A percentile compares a stretch with the other conserved stretches of the same genome.
Evolutionary conservation across 179 eudicot species (phyloP).

Genomic region (Gypsophila paniculata): DNA sequence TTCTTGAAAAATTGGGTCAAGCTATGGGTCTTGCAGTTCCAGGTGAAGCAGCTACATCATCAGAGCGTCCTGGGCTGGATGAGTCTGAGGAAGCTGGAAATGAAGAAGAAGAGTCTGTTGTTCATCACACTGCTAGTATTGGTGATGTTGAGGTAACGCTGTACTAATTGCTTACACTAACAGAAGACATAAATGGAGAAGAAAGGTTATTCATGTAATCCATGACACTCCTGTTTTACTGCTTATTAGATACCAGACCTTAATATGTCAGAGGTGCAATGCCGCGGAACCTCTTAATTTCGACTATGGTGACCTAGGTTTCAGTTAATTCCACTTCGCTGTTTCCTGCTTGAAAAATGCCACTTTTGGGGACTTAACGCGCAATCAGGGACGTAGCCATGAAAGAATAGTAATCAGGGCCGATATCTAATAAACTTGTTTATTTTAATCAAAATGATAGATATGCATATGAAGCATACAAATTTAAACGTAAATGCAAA

Average conservation of each 20-base stretch:
- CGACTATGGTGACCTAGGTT: too few relatives aligned
- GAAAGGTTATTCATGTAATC: too few relatives aligned
- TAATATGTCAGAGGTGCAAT: neutral
- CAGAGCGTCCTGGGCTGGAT: conserved; percentile 48
- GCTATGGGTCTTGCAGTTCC: conserved; percentile 88
- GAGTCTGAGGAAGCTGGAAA: conserved; percentile 69
- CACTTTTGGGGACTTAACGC: too few relatives aligned
- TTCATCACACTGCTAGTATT: conserved; percentile 90
- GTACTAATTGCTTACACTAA: neutral
- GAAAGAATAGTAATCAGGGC: too few relatives aligned
- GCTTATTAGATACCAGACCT: neutral
- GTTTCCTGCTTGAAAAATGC: too few relatives aligned
- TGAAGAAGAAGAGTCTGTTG: conserved; percentile 91
- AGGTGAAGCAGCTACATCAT: conserved; percentile 57
- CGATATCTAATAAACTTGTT: too few relatives aligned
- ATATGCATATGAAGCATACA: too few relatives aligned
- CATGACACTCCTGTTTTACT: neutral
- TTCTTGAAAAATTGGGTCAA: conserved; percentile 89
- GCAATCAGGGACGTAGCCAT: too few relatives aligned
- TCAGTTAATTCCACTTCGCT: too few relatives aligned
- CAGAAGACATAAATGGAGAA: neutral
- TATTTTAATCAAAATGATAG: too few relatives aligned
- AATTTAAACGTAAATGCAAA: too few relatives aligned
- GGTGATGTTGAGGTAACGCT: conserved; percentile 82
- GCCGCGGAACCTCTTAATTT: neutral